phyloP scores from a whole-genome alignment of 345 rosid genomes.

The Rhodomyrtus tomentosa region DNA sequence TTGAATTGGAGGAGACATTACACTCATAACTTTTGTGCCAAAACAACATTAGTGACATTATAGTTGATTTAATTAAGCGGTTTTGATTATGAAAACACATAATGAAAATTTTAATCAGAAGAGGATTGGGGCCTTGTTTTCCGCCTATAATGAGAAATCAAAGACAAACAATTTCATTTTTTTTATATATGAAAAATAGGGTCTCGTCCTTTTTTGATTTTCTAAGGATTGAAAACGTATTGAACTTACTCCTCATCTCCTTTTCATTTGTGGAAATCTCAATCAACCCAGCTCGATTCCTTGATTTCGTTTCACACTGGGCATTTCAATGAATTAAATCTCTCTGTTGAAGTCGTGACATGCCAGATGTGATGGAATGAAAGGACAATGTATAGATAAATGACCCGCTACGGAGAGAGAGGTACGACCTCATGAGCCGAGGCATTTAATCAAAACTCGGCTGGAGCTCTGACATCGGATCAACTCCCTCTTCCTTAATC shows the following conservation, averaged over 20 bases:
- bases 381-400: neutral
- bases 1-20: neutral
- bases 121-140: neutral
- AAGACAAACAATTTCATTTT: neutral
- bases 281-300: neutral
- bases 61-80: neutral
- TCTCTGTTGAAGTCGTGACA: neutral
- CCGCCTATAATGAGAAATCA: neutral
- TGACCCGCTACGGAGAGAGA: neutral
- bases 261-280: neutral
- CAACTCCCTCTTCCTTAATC: too few species aligned
- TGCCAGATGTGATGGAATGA: neutral
- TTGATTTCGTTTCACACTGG: neutral
- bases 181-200: too few species aligned
- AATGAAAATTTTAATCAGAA: neutral
- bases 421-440: too few species aligned
- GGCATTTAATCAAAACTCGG: too few species aligned
- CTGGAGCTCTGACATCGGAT: too few species aligned
- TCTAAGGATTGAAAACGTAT: neutral
- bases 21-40: neutral
- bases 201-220: neutral
- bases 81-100: neutral
- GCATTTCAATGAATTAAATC: neutral
- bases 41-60: neutral
- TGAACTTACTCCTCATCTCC: neutral